A percentile compares a stretch with the other conserved stretches of the same genome.
These are phyloP conservation scores for Hypoxylon subgilvum DNA, from an alignment of 495 filamentous ascomycete genomes.

Conservation along the genomic window DNA sequence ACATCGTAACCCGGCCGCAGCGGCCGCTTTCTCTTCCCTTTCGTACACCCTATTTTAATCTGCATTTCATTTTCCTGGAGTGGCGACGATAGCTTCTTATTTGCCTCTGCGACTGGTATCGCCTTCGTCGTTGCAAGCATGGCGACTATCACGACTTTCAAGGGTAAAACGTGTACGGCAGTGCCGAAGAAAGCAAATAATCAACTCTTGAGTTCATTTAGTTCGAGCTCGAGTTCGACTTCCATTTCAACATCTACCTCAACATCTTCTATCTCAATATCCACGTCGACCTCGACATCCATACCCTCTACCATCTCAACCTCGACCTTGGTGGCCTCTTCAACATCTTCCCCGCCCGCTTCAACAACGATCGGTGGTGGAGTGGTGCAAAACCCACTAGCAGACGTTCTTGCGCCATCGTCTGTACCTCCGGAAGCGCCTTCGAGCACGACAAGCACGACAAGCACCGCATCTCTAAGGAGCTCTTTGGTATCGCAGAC, in stretches of 20 bases:
- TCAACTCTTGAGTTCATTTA: too few species aligned
- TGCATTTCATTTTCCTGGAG: slow-evolving; percentile 33
- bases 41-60: slow-evolving; percentile 41
- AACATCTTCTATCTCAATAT: neutral
- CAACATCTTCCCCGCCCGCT: slow-evolving; percentile 21
- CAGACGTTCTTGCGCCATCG: neutral
- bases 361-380: slow-evolving; percentile 13
- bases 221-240: too few species aligned
- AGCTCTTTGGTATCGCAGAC: too few species aligned
- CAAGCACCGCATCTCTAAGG: too few species aligned
- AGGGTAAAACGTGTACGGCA: slow-evolving; percentile 56
- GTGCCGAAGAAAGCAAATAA: slow-evolving; percentile 43
- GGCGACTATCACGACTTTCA: slow-evolving; percentile 45
- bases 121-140: slow-evolving; percentile 43
- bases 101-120: slow-evolving; percentile 52
- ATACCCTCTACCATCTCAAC: slow-evolving; percentile 18
- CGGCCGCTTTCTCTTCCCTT: slow-evolving; percentile 46
- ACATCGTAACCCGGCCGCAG: slow-evolving; percentile 48
- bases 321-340: slow-evolving; percentile 21
- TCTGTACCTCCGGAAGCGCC: slow-evolving; percentile 6
- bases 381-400: neutral
- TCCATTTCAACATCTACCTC: slow-evolving; percentile 24
- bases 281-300: slow-evolving; percentile 21
- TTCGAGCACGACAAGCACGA: slow-evolving; percentile 19
- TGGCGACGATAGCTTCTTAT: slow-evolving; percentile 25